A percentile compares a stretch with the other conserved stretches of the same genome.
phyloP scores from a whole-genome alignment of 2,329 filamentous ascomycete genomes.

The Dactylonectria estremocensis region DNA sequence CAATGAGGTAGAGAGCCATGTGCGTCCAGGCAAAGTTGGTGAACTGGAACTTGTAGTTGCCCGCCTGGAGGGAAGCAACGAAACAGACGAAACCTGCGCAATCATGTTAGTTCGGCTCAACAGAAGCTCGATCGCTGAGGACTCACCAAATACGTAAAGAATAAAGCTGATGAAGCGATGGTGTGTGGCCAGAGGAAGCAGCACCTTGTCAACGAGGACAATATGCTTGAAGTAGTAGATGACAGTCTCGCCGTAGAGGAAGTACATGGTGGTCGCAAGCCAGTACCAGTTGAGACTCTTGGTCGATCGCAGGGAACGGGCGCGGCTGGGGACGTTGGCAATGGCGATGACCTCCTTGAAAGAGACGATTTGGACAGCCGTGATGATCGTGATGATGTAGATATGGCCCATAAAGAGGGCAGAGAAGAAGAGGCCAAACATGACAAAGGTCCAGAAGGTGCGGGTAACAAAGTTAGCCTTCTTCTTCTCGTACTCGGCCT shows the following conservation, averaged over 20 bases:
- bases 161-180: slow-evolving; percentile 99
- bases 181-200: slow-evolving; percentile 94
- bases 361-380: slow-evolving; percentile 93
- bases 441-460: slow-evolving; percentile 97
- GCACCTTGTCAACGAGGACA: slow-evolving; percentile 91
- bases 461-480: slow-evolving; percentile 97
- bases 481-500: slow-evolving; percentile 94
- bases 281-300: slow-evolving; percentile 99
- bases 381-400: slow-evolving; percentile 95
- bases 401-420: slow-evolving; percentile 97
- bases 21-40: slow-evolving; percentile 99
- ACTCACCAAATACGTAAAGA: slow-evolving; percentile 92
- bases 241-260: slow-evolving; percentile 97
- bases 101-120: slow-evolving; percentile 35
- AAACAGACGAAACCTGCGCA: slow-evolving; percentile 94
- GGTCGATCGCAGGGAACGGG: slow-evolving; percentile 91
- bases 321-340: slow-evolving; percentile 92
- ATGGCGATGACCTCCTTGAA: slow-evolving; percentile 99
- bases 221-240: slow-evolving; percentile 99
- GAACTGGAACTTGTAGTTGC: slow-evolving; percentile 98
- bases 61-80: slow-evolving; percentile 92
- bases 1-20: slow-evolving; percentile 98
- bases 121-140: neutral
- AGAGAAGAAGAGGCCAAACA: slow-evolving; percentile 94
- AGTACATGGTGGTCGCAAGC: slow-evolving; percentile 99